Percentiles rank a stretch among this genome's conserved stretches.
Conservation (phyloP, 257 asterid genomes). For the Solanum tacnaense region DNA sequence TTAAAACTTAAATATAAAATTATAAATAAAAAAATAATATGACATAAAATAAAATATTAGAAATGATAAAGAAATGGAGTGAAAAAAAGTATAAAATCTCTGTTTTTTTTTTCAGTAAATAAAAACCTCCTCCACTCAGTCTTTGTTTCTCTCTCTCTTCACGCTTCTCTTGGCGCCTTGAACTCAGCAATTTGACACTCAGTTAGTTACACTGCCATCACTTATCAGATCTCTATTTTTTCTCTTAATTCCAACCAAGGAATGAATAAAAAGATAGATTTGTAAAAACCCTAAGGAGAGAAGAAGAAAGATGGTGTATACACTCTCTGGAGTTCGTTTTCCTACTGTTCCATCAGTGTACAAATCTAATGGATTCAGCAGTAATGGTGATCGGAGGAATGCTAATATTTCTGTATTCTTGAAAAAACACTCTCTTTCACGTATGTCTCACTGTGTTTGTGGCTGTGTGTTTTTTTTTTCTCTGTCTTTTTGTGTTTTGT, state of each 20-base stretch:
- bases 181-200: conserved; percentile 7
- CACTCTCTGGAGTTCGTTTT: conserved; percentile 51
- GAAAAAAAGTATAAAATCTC: not conserved
- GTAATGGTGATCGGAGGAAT: conserved; percentile 13
- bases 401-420: conserved; percentile 13
- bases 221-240: not conserved
- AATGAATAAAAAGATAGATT: not conserved
- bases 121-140: not conserved
- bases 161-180: conserved; percentile 42
- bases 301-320: conserved; percentile 41
- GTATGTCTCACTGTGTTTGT: conserved; percentile 12
- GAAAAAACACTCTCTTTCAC: conserved; percentile 28
- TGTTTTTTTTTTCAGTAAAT: not conserved
- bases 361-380: conserved; percentile 30
- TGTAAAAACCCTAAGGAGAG: not conserved
- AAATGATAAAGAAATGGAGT: not conserved
- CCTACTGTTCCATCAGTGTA: conserved; percentile 43
- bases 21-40: not conserved
- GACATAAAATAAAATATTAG: not conserved
- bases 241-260: not conserved
- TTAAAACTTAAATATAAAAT: not conserved
- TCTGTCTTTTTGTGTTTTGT: not conserved
- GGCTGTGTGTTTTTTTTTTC: not conserved
- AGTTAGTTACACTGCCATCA: not conserved
- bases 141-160: conserved; percentile 5